phyloP scores from a whole-genome alignment of 352 stramenopile genomes.

The Nannochloropsis limnetica region DNA sequence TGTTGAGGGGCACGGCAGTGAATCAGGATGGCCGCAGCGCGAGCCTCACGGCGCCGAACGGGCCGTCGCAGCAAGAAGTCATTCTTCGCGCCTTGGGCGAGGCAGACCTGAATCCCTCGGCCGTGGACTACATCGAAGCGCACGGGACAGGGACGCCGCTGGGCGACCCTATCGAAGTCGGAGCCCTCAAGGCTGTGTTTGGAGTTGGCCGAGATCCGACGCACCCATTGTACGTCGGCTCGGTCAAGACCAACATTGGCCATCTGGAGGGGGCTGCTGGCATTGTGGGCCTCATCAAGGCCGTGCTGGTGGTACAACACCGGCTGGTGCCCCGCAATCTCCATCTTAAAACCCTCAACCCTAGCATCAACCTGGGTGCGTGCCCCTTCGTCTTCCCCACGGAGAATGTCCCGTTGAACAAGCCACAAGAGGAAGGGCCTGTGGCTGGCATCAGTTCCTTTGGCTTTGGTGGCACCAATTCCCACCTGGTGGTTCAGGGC shows the following conservation, averaged over 20 bases:
- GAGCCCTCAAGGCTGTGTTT: conserved; percentile 45
- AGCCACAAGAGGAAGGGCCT: conserved; percentile 32
- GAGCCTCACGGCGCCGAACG: conserved; percentile 56
- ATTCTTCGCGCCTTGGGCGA: conserved; percentile 47
- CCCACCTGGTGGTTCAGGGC: conserved; percentile 49
- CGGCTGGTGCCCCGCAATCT: conserved; percentile 41
- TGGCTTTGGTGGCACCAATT: conserved; percentile 54
- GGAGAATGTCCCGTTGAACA: conserved; percentile 16
- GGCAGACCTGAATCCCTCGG: not conserved
- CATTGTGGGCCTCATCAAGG: conserved; percentile 52
- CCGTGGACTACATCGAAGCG: conserved; percentile 55
- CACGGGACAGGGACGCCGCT: conserved; percentile 57
- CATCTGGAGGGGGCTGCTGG: conserved; percentile 56
- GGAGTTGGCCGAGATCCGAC: not conserved
- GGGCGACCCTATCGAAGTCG: conserved; percentile 57
- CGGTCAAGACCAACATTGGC: conserved; percentile 58
- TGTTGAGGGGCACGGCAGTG: conserved; percentile 36
- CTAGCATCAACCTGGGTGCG: conserved; percentile 39
- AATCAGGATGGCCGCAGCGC: conserved; percentile 56
- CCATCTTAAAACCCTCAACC: conserved; percentile 44
- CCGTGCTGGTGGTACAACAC: conserved; percentile 39
- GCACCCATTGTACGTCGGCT: conserved; percentile 51
- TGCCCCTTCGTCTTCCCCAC: conserved; percentile 36
- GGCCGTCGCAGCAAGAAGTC: conserved; percentile 47
- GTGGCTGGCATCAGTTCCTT: conserved; percentile 54